Percentiles rank a stretch among this genome's conserved stretches.
Evolutionary conservation across 2,329 filamentous ascomycete genomes (phyloP).

Genomic region (Nemania diffusa): DNA sequence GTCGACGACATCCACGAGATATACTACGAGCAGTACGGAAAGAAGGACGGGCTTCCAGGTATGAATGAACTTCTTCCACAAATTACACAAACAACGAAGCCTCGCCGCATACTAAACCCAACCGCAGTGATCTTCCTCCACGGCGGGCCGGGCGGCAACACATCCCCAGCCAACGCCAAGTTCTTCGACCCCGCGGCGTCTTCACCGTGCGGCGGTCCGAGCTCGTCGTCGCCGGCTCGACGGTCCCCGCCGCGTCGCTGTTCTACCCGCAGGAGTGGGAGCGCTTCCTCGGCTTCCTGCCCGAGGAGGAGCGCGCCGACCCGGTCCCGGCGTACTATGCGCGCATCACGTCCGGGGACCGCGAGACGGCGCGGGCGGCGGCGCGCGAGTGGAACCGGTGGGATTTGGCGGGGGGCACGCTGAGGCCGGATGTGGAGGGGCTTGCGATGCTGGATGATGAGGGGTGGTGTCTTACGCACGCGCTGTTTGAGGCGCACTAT

Average conservation of each 20-base stretch:
- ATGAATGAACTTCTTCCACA: no score
- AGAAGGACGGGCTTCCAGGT: constrained; percentile 34
- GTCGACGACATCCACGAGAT: constrained; percentile 34
- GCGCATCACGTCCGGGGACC: constrained; percentile 29
- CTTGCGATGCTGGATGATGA: constrained; percentile 15
- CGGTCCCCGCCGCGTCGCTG: constrained; percentile 11
- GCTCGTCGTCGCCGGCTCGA: not conserved
- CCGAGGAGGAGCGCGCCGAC: constrained; percentile 28
- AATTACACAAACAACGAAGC: not conserved
- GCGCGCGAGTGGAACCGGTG: constrained; percentile 29
- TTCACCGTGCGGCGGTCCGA: constrained; percentile 26
- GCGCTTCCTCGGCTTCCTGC: constrained; percentile 21
- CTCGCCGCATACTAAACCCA: not conserved
- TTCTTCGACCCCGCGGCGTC: constrained; percentile 53
- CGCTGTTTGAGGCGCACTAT: constrained; percentile 31
- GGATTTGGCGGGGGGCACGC: constrained; percentile 15
- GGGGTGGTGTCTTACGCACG: constrained; percentile 32
- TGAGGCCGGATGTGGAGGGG: constrained; percentile 11
- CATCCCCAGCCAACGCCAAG: no score
- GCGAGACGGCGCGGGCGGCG: not conserved
- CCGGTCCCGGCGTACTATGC: constrained; percentile 19
- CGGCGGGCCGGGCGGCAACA: constrained; percentile 59
- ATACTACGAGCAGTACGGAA: constrained; percentile 37
- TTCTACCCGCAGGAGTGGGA: constrained; percentile 37
- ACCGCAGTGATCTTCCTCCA: constrained; percentile 48